A percentile compares a stretch with the other conserved stretches of the same genome.
Evolutionary conservation across 257 asterid genomes (phyloP).

Genomic region (Przewalskia tangutica): DNA sequence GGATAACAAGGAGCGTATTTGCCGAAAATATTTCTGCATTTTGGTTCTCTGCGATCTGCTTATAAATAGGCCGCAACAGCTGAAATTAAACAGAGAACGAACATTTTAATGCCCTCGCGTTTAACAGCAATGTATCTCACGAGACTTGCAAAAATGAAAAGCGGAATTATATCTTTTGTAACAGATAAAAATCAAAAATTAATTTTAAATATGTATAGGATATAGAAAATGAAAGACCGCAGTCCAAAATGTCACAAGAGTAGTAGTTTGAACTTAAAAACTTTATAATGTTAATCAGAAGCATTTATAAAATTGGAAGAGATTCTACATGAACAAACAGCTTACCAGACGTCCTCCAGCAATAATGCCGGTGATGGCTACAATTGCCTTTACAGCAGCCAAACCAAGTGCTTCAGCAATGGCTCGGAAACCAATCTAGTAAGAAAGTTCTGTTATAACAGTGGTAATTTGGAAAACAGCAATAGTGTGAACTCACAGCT

Average conservation of each 20-base stretch:
- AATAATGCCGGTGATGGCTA: slow-evolving; percentile 93
- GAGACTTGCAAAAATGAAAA: neutral
- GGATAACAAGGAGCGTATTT: slow-evolving; percentile 90
- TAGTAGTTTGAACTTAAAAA: neutral
- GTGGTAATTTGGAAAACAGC: neutral
- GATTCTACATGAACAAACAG: neutral
- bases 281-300: neutral
- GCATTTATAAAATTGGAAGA: neutral
- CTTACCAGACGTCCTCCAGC: slow-evolving; percentile 96
- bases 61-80: slow-evolving; percentile 96
- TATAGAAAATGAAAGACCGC: neutral
- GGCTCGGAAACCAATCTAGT: slow-evolving; percentile 88
- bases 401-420: slow-evolving; percentile 98
- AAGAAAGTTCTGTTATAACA: slow-evolving; percentile 1
- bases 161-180: neutral
- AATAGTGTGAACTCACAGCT: neutral
- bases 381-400: slow-evolving; percentile 98
- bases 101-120: neutral
- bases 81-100: slow-evolving; percentile 19
- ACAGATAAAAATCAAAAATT: neutral
- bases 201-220: neutral
- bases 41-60: slow-evolving; percentile 95
- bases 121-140: neutral
- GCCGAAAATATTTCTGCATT: slow-evolving; percentile 99
- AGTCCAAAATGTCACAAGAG: neutral